Base-by-base conservation (phyloP, 2,329 filamentous ascomycete genomes). In the Pseudopithomyces chartarum region DNA sequence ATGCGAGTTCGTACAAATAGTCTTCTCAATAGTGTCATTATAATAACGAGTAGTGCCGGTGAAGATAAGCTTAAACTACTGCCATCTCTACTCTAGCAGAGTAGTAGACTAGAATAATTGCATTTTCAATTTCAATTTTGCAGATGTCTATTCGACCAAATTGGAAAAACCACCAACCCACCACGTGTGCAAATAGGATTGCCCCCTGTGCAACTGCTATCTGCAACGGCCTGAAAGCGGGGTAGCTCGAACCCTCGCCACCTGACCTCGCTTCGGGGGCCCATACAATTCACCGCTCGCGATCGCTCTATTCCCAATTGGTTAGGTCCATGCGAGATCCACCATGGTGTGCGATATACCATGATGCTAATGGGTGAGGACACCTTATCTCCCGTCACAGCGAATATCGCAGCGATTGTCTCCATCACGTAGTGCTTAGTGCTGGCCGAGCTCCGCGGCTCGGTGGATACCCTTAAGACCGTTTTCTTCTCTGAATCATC, bases 281-380 rank as follows among this genome's bases (percentile, higher is more conserved):
- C 46, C 59, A 45, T 45, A 55, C 54, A 40, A 56, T 51, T 54
- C 54, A 54, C 56, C 48, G 23, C 36, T 42, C 23, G 23, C 51
- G 20, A 52, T 12, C 7, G 40, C 52, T 39, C 64, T 70, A 69
- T 26, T 50, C 62, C 56, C 15, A 17, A 57, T 61, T 1, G 8
- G 59, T 62, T 48, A 73, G 59, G 69, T 73, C 62, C 56, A 66
- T 54, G 64, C 70, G 68, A 59, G 46, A 13, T 39, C 2, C 20
- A n/a, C 20, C 20, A 34, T 34, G 40, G 45, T 23, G 40, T 38
- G 40, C 38, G 26, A 36, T 55, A 36, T 29, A 54, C 49, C 42
- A 54, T 56, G 59, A 59, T 61, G 59, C 56, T 53, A 53, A 56
- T 56, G 52, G 50, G 13, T 43, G 47, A 54, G 51, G 54, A 34